These are phyloP conservation scores for Parachaetomium inaequale DNA, from an alignment of 495 filamentous ascomycete species.

Conservation along the genomic window DNA sequence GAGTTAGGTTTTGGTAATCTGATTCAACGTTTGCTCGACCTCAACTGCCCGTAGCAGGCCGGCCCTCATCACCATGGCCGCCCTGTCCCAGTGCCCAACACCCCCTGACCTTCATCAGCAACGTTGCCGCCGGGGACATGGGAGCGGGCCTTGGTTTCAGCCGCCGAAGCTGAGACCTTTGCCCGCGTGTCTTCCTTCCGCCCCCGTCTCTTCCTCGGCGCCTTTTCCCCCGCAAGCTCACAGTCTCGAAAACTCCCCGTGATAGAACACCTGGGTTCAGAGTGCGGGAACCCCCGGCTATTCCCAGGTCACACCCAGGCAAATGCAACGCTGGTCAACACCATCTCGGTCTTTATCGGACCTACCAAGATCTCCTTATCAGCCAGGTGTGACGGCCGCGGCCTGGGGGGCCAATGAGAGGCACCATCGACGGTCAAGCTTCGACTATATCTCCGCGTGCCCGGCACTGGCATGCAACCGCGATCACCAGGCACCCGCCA, in stretches of 20 bases:
- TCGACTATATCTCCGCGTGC: neutral
- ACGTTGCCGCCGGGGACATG: slow-evolving; percentile 5
- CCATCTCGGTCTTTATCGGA: slow-evolving; percentile 10
- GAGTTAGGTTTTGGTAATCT: neutral
- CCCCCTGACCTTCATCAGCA: slow-evolving; percentile 1
- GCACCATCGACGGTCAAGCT: neutral
- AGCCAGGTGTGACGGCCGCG: neutral
- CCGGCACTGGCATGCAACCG: neutral
- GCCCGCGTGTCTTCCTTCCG: neutral
- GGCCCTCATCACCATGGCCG: neutral
- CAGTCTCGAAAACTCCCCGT: neutral
- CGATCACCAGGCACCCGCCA: slow-evolving; percentile 9
- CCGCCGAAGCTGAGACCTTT: neutral
- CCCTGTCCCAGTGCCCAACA: neutral
- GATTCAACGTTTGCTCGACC: neutral
- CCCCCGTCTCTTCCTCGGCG: neutral
- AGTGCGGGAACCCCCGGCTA: neutral
- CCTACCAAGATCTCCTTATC: neutral
- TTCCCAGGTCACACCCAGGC: neutral
- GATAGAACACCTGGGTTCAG: neutral
- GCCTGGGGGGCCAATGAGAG: neutral
- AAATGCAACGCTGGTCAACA: neutral
- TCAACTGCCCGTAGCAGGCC: neutral
- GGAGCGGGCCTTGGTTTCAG: neutral
- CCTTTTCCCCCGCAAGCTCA: neutral